These are phyloP conservation scores for Phialocephala sp. DNA, from an alignment of 2,329 filamentous ascomycete genomes.

Conservation along the genomic window DNA sequence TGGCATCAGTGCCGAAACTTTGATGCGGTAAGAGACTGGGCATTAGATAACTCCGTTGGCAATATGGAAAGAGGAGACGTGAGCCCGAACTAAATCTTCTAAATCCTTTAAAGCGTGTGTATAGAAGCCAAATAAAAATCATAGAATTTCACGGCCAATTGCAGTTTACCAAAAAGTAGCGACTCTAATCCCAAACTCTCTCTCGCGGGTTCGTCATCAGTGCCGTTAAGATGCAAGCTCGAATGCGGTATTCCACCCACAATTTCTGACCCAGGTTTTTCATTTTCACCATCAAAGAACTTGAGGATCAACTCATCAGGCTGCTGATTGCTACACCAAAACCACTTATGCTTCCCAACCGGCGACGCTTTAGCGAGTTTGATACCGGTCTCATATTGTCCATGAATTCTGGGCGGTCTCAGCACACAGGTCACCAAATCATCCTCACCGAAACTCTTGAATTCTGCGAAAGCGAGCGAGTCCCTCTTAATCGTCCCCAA, in stretches of 20 bases:
- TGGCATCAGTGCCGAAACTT: constrained; percentile 61
- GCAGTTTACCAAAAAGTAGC: not conserved
- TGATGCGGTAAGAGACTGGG: constrained; percentile 57
- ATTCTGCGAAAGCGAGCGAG: not conserved
- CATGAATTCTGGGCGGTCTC: not conserved
- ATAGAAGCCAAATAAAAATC: not conserved
- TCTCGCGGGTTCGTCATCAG: too few relatives aligned
- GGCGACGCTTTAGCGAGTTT: not conserved
- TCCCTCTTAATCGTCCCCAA: not conserved
- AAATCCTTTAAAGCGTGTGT: not conserved
- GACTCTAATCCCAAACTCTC: too few relatives aligned
- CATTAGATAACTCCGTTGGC: constrained; percentile 55
- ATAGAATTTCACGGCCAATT: not conserved
- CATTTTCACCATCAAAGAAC: too few relatives aligned
- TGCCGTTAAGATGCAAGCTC: too few relatives aligned
- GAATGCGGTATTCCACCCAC: too few relatives aligned
- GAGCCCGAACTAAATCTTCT: constrained; percentile 16
- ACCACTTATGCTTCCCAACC: not conserved
- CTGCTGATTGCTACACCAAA: too few relatives aligned
- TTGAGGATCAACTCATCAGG: too few relatives aligned
- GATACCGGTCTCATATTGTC: not conserved
- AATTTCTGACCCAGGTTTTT: too few relatives aligned
- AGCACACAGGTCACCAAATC: not conserved
- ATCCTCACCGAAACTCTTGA: not conserved
- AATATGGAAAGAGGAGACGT: constrained; percentile 40